Evolutionary conservation across 83 land plant genomes (phyloP), one percentile per base, ranked within the genome.

Genomic region (Thuja plicata): DNA sequence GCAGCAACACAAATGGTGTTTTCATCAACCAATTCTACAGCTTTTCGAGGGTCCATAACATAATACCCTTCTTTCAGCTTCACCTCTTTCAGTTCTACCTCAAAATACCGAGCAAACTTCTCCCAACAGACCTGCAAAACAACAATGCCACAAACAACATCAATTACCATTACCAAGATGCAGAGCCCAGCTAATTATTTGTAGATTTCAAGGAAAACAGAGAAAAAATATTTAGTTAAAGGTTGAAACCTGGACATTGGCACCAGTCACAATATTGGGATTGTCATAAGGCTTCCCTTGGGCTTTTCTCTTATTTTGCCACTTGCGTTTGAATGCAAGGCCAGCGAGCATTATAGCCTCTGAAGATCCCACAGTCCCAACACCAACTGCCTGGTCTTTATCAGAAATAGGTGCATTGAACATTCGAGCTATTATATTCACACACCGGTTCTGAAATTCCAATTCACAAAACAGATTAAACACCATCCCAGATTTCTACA

Each of bases 281-380:
- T 92, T 94, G 91, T 94, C 95, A 85, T 85, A 89, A 13, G 95
- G 95, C 88, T 92, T 89, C 2, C 95, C 94, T 71, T 90, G 90
- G 24, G 92, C 95, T 82, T 94, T 93, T 32, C 93, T 85, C 89
- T 88, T 94, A 79, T 94, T 94, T 89, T 94, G 95, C 95, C 95
- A 94, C 35, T 92, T 94, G 77, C 95, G 87, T 86, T 94, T 94
- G 90, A 94, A 92, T 19, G 95, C 95, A 16, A 94, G 87, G 15
- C 95, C 95, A 27, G 95, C 95, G 21, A 94, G 88, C 95, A 94
- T 94, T 17, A 94, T 94, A 40, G 95, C 95, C 89, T 94, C 95
- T 16, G 95, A 94, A 1, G 95, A 94, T 21, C 95, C 95, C 37
- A 94, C 92, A 0, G 96, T 94, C 5, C 94, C 94, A n/a, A 89